Percentiles rank a stretch among this genome's conserved stretches.
Evolutionary conservation across 352 stramenopile genomes (phyloP).

Genomic region (Globisporangium spinosum): DNA sequence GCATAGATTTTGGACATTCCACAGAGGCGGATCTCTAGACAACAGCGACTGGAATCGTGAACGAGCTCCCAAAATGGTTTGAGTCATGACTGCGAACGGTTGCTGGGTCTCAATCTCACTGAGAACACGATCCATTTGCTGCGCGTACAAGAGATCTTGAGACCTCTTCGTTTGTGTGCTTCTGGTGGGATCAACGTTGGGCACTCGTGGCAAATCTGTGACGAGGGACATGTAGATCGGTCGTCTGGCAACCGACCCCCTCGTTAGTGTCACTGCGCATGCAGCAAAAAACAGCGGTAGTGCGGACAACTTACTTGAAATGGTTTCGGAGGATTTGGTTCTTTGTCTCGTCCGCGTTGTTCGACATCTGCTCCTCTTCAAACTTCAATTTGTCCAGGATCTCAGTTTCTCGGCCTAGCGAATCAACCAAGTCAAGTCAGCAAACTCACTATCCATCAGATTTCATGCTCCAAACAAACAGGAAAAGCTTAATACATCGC

Average conservation of each 20-base stretch:
- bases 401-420: conserved; percentile 23
- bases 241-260: conserved; percentile 7
- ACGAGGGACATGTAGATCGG: conserved; percentile 24
- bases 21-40: background rate
- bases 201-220: background rate
- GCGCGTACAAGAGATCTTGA: conserved; percentile 32
- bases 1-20: background rate
- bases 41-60: conserved; percentile 23
- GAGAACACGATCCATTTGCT: conserved; percentile 41
- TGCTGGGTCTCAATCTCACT: conserved; percentile 24
- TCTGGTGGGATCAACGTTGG: background rate
- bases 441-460: background rate
- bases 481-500: background rate
- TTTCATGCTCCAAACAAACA: background rate
- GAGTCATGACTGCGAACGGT: conserved; percentile 26
- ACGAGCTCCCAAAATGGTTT: conserved; percentile 23
- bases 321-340: conserved; percentile 18
- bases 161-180: conserved; percentile 21
- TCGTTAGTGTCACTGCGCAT: background rate
- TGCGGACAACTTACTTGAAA: conserved; percentile 17
- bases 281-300: background rate
- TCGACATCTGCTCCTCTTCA: conserved; percentile 5
- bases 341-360: conserved; percentile 7
- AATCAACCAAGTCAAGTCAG: background rate
- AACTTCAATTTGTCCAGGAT: conserved; percentile 18